A percentile compares a stretch with the other conserved stretches of the same genome.
phyloP scores from a whole-genome alignment of 1,284 basidiomycete genomes.

The Coriolopsis trogii region DNA sequence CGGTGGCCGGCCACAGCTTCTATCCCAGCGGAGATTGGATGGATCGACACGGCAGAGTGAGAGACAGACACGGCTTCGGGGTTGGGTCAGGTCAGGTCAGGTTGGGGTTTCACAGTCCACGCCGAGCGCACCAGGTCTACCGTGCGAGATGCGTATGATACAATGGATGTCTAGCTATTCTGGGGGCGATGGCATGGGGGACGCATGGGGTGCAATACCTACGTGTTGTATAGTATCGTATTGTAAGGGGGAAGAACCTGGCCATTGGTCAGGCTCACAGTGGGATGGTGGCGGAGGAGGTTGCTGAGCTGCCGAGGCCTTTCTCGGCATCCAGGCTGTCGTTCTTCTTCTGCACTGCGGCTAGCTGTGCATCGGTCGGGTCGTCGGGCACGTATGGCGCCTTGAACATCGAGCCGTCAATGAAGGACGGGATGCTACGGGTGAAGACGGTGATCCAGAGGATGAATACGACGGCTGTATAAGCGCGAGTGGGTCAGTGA shows the following conservation, averaged over 20 bases:
- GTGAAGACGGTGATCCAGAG: slow-evolving; percentile 49
- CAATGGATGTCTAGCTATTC: slow-evolving; percentile 13
- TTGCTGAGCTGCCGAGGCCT: slow-evolving; percentile 9
- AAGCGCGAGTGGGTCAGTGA: slow-evolving; percentile 10
- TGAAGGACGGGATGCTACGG: slow-evolving; percentile 42
- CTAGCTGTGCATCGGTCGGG: background rate
- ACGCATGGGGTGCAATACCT: background rate
- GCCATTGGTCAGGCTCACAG: slow-evolving; percentile 7
- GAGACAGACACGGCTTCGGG: no score
- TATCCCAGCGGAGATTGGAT: slow-evolving; percentile 17
- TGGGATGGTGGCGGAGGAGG: slow-evolving; percentile 15
- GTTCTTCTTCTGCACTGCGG: slow-evolving; percentile 4
- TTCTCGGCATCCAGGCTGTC: slow-evolving; percentile 17
- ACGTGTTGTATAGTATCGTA: background rate
- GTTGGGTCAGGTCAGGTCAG: no score
- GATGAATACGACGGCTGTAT: slow-evolving; percentile 44
- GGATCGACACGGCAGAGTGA: no score
- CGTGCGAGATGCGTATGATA: slow-evolving; percentile 18
- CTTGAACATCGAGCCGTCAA: slow-evolving; percentile 48
- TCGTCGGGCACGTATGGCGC: slow-evolving; percentile 41
- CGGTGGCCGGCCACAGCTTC: slow-evolving; percentile 24
- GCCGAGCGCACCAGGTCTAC: slow-evolving; percentile 14
- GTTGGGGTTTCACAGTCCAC: no score
- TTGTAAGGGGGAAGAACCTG: background rate
- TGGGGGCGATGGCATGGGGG: background rate